A percentile compares a stretch with the other conserved stretches of the same genome.
Evolutionary conservation across 352 stramenopile genomes (phyloP).

Genomic region (Pythium phragmitis): DNA sequence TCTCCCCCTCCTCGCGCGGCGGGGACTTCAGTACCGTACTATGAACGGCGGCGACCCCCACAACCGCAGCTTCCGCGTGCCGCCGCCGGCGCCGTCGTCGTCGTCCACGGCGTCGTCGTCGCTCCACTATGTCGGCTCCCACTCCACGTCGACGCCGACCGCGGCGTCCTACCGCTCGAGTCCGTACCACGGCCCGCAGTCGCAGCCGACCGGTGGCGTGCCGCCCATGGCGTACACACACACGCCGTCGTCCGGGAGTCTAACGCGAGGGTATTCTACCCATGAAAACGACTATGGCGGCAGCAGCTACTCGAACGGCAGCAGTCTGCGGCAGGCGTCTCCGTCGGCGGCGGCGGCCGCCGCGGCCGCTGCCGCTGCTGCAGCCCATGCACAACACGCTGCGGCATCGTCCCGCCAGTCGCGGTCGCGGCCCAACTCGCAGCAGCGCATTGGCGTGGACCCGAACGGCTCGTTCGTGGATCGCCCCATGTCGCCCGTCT

Average conservation of each 20-base stretch:
- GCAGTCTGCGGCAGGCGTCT: not conserved
- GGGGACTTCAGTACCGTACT: too few species aligned
- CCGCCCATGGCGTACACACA: slow-evolving; percentile 10
- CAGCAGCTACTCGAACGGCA: slow-evolving; percentile 11
- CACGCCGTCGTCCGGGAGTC: not conserved
- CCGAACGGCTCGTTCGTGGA: slow-evolving; percentile 11
- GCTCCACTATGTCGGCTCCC: too few species aligned
- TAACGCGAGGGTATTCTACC: slow-evolving; percentile 2
- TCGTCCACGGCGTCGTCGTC: not conserved
- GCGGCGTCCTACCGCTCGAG: slow-evolving; percentile 10
- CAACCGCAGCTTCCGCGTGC: slow-evolving; percentile 22
- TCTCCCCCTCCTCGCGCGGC: too few species aligned
- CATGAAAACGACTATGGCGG: slow-evolving; percentile 6
- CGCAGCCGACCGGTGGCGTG: not conserved
- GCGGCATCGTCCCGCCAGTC: slow-evolving; percentile 8
- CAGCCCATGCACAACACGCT: slow-evolving; percentile 11
- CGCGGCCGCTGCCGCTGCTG: slow-evolving; percentile 8
- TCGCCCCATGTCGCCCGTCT: slow-evolving; percentile 13
- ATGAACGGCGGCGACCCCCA: slow-evolving; percentile 17
- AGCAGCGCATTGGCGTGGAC: slow-evolving; percentile 14
- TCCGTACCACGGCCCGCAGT: slow-evolving; percentile 15
- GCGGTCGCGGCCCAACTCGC: slow-evolving; percentile 12
- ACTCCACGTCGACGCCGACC: slow-evolving; percentile 9
- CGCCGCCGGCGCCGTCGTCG: slow-evolving; percentile 11
- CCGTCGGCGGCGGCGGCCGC: slow-evolving; percentile 5